Evolutionary conservation across 306 rosid species (phyloP).

Genomic region (Argentina anserina): DNA sequence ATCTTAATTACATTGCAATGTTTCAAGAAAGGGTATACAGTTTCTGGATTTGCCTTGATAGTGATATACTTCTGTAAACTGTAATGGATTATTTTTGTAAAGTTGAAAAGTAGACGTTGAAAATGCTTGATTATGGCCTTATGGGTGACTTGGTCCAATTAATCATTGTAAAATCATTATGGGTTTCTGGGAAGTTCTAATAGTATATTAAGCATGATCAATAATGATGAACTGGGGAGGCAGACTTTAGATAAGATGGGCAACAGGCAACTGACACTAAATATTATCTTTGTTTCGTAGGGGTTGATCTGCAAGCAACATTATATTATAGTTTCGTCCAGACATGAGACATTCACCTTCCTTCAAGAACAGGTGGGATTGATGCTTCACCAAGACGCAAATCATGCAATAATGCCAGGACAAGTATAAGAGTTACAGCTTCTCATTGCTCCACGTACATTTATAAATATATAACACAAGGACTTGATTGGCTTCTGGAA

Average conservation of each 20-base stretch:
- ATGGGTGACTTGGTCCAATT: not conserved
- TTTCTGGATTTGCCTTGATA: not conserved
- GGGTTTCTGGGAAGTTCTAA: not conserved
- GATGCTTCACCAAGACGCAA: not conserved
- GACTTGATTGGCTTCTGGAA: not conserved
- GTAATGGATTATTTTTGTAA: too few species aligned
- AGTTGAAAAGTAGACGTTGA: conserved; percentile 2
- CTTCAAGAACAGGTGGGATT: not conserved
- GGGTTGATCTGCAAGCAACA: not conserved
- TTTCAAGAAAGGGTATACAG: not conserved
- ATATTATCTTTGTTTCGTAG: not conserved
- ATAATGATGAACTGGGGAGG: not conserved
- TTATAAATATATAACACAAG: not conserved
- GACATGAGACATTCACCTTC: not conserved
- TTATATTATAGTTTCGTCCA: not conserved
- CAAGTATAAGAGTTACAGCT: not conserved
- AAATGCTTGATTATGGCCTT: not conserved
- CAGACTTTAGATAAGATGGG: conserved; percentile 3
- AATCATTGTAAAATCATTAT: not conserved
- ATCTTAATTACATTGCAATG: not conserved
- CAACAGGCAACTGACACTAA: not conserved
- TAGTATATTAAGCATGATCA: not conserved
- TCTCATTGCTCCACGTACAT: not conserved
- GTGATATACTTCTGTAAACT: too few species aligned
- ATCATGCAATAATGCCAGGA: not conserved